Evolutionary conservation across 345 rosid genomes (phyloP), one percentile per base, ranked within the genome.

Genomic region (Euclidium syriacum): DNA sequence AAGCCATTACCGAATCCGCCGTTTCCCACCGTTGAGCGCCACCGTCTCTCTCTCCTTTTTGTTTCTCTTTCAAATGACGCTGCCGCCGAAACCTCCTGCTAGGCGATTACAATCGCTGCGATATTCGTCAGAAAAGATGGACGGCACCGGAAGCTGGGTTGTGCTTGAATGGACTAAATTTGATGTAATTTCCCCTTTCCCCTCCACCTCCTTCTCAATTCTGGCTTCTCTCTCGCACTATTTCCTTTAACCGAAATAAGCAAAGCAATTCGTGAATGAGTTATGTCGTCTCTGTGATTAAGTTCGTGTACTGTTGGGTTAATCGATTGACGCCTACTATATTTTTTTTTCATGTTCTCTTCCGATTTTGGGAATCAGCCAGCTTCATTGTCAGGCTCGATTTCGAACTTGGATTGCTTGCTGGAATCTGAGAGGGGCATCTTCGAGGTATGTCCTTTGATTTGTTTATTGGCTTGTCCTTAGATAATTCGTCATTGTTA

Each of bases 91-190:
- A 73, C 70, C 82, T 20, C 72, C 61, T 10, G 46, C 73, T 7
- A 10, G 50, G 26, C 75, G 88, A 51, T 47, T 81, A 55, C 63
- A 73, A 59, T 77, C 91, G 54, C 71, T 76, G 53, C 68, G 87
- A 22, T 81, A 64, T 73, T 63, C 81, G 17, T 70, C 82, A 62
- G 88, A 87, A 64, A 80, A 70, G 83, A 81, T 86, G 80, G 96
- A 91, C 19, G 83, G 80, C 51, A 71, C 83, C 42, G 88, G 85
- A 43, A 81, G 91, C 74, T 91, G 96, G 96, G 90, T 86, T 66
- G 80, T 80, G 35, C 78, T 88, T 61, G 98, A 85, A 65, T 91
- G 96, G 96, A 80, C 81, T 67, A 75, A 88, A 78, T 32, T 70
- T 48, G 98, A 88, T 74, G 96, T 85, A n/a, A 44, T 24, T 27